These are phyloP conservation scores for Phragmites australis DNA, from an alignment of 176 grass and related monocot genomes.

Conservation along the genomic window DNA sequence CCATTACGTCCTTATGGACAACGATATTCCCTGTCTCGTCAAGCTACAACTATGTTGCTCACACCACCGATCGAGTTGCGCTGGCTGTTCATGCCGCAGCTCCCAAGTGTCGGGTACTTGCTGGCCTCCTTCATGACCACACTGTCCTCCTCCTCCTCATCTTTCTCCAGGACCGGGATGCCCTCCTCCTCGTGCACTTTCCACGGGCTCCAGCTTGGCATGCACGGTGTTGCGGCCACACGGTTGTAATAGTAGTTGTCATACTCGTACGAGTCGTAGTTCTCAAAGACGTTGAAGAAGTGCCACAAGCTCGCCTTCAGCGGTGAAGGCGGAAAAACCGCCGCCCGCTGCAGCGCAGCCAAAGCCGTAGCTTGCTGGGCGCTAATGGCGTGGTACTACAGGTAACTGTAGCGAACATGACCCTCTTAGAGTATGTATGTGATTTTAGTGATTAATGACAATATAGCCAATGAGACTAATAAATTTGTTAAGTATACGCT, in stretches of 20 bases:
- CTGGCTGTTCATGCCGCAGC: constrained; percentile 1
- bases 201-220: constrained; percentile 74
- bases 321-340: constrained; percentile 53
- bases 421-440: too few species aligned
- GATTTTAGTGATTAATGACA: too few species aligned
- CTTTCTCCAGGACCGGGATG: constrained; percentile 84
- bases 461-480: too few species aligned
- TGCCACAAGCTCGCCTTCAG: constrained; percentile 75
- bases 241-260: constrained; percentile 34
- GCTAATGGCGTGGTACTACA: constrained; percentile 45
- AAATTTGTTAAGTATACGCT: too few species aligned
- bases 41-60: constrained; percentile 1
- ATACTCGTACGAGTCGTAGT: constrained; percentile 52
- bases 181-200: constrained; percentile 96
- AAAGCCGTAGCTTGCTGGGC: background rate
- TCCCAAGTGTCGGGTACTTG: constrained; percentile 9
- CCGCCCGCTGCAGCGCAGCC: background rate
- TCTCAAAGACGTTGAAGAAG: constrained; percentile 76
- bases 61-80: constrained; percentile 36
- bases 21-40: constrained; percentile 19
- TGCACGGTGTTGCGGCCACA: constrained; percentile 29
- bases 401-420: too few species aligned
- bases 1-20: constrained; percentile 37
- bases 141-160: constrained; percentile 47
- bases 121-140: constrained; percentile 51